Conservation (phyloP, 805 yeast species). For the Lachancea quebecensis region DNA sequence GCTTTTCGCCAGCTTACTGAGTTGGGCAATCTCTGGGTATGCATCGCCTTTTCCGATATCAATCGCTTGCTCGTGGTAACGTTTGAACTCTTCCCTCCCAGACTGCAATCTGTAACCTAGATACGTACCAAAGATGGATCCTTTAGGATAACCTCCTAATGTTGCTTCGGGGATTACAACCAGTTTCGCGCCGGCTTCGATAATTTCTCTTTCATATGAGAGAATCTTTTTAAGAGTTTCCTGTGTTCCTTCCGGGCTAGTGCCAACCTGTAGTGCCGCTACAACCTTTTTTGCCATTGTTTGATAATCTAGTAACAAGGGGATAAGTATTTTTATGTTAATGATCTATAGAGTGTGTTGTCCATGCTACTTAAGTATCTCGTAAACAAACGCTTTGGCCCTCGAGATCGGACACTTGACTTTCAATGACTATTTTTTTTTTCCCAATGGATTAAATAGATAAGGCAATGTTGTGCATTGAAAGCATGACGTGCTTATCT, state of each 20-base stretch:
- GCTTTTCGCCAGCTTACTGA: conserved; percentile 31
- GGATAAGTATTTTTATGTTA: too few species aligned
- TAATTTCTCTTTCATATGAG: conserved; percentile 34
- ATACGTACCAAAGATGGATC: conserved; percentile 37
- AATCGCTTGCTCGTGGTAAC: conserved; percentile 33
- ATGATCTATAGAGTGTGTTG: too few species aligned
- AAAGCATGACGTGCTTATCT: too few species aligned
- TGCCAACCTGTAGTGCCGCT: conserved; percentile 40
- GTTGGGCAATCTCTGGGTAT: conserved; percentile 29
- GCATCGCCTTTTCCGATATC: conserved; percentile 29
- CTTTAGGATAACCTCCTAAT: conserved; percentile 43
- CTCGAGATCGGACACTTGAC: too few species aligned
- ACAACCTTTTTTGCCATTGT: conserved; percentile 29
- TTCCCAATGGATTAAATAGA: too few species aligned
- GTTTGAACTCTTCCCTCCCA: conserved; percentile 37
- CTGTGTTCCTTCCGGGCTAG: conserved; percentile 34
- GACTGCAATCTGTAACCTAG: conserved; percentile 37
- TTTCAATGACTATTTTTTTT: too few species aligned
- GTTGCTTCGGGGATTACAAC: conserved; percentile 42
- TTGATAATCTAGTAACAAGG: not conserved
- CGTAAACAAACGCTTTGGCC: too few species aligned
- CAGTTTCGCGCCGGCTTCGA: conserved; percentile 29
- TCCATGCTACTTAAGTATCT: too few species aligned
- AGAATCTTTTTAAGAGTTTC: conserved; percentile 35
- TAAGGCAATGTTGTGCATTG: too few species aligned